Evolutionary conservation across 148 eudicot genomes (phyloP), one percentile per base, ranked within the genome.

Genomic region (Fallopia convolvulus): DNA sequence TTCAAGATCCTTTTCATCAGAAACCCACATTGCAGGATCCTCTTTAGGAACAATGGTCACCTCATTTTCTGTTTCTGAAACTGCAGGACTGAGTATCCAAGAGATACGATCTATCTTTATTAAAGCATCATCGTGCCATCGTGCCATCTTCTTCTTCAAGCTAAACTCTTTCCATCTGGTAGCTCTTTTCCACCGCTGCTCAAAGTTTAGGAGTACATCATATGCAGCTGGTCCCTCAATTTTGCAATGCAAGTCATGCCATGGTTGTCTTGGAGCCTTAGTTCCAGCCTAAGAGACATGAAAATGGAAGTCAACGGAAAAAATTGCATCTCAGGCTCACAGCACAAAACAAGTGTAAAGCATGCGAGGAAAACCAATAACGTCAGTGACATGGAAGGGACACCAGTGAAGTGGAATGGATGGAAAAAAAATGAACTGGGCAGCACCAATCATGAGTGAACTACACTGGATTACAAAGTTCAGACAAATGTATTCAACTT

Each of bases 181-280:
- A 50, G 97, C 90, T 81, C 81, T 95, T 80, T 72, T 93, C 99
- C 99, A 95, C 20, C 99, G 91, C 83, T 95, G 99, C 80, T 93
- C 99, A 83, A 95, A 95, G 82, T 95, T 95, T 76, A 92, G 82
- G 30, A 94, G 93, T 83, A 89, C 93, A 79, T 94, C 98, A 87
- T 92, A 94, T 72, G 97, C 98, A 82, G 99, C 99, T 83, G 96
- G 94, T 14, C 99, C 99, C 21, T 95, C 99, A 70, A 95, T 83
- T 82, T 83, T 88, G 84, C 96, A 89, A 79, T 94, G 98, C 81
- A 92, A 82, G 82, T 94, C 98, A 85, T 94, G 99, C 99, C 99
- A 95, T 40, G 99, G 97, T 79, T 95, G 89, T 78, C 99, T 92
- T 48, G 99, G 99, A 83, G 97, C 97, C 88, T 84, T 91, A 17